phyloP scores from a whole-genome alignment of 495 filamentous ascomycete species.

The Schizothecium vesticola region DNA sequence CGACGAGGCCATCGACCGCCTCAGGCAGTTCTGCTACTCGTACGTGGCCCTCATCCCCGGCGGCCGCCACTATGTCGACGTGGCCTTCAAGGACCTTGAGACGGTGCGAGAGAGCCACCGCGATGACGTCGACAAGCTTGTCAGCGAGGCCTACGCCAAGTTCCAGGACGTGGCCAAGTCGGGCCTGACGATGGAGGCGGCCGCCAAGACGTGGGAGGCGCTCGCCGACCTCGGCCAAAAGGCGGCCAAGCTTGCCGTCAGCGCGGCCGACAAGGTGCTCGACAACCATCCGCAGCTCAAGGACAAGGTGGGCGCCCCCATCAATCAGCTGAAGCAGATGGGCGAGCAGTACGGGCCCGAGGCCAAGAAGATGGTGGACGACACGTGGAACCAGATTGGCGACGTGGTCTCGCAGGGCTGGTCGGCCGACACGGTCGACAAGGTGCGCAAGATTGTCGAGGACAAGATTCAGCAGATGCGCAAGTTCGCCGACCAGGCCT shows the following conservation, averaged over 20 bases:
- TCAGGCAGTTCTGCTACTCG: conserved; percentile 52
- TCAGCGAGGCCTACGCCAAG: conserved; percentile 55
- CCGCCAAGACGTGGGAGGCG: conserved; percentile 46
- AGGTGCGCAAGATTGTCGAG: conserved; percentile 55
- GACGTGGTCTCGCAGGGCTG: conserved; percentile 52
- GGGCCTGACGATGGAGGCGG: conserved; percentile 49
- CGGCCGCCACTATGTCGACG: conserved; percentile 54
- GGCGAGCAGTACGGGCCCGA: conserved; percentile 60
- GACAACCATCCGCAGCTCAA: conserved; percentile 62
- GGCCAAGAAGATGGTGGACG: conserved; percentile 61
- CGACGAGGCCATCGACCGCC: conserved; percentile 52
- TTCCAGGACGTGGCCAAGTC: conserved; percentile 45
- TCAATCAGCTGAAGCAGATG: conserved; percentile 58
- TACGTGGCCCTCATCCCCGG: conserved; percentile 65
- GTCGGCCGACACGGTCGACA: conserved; percentile 41
- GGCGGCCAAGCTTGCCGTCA: conserved; percentile 49
- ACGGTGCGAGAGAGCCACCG: conserved; percentile 52
- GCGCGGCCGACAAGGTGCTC: conserved; percentile 52
- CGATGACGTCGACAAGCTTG: conserved; percentile 57
- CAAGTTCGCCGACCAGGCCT: conserved; percentile 58
- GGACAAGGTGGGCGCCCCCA: conserved; percentile 58
- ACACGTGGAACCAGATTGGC: conserved; percentile 56
- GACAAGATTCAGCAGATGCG: conserved; percentile 58
- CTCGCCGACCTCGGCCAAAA: conserved; percentile 48
- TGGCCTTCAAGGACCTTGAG: conserved; percentile 58